Conservation (phyloP, 495 filamentous ascomycete species). For the Cercophora samala region DNA sequence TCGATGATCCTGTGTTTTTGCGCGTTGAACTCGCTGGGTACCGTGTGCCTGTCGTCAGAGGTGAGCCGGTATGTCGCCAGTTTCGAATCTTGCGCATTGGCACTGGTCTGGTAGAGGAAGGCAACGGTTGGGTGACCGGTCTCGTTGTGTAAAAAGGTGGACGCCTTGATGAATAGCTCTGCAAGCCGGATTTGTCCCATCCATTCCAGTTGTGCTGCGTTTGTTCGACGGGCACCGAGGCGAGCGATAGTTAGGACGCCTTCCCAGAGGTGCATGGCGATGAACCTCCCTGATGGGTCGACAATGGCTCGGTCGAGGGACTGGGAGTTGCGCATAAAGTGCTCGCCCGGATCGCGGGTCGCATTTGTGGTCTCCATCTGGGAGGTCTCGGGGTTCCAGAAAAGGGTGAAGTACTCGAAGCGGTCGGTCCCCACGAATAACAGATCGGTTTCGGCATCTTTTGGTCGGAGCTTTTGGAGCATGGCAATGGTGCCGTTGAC, state of each 20-base stretch:
- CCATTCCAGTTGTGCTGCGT: conserved; percentile 56
- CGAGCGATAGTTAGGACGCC: conserved; percentile 75
- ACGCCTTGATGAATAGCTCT: conserved; percentile 82
- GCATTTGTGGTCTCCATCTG: conserved; percentile 66
- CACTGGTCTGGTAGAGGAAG: conserved; percentile 74
- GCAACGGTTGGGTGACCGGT: conserved; percentile 75
- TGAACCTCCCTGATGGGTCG: conserved; percentile 75
- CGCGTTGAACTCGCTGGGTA: conserved; percentile 46
- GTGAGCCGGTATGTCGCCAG: conserved; percentile 56
- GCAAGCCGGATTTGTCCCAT: conserved; percentile 72
- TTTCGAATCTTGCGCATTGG: conserved; percentile 59
- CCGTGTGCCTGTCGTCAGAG: conserved; percentile 46
- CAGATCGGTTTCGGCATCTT: conserved; percentile 70
- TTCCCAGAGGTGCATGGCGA: conserved; percentile 86
- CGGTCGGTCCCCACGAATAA: conserved; percentile 91
- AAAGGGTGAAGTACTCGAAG: conserved; percentile 82
- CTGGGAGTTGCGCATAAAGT: conserved; percentile 73
- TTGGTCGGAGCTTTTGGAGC: conserved; percentile 75
- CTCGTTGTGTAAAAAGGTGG: conserved; percentile 72
- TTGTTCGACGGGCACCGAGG: conserved; percentile 53
- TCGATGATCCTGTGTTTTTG: conserved; percentile 47
- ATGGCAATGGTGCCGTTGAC: conserved; percentile 84
- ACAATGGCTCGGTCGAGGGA: conserved; percentile 73
- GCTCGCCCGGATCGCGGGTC: conserved; percentile 67
- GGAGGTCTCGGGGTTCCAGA: conserved; percentile 66